Percentiles rank a stretch among this genome's conserved stretches.
Conservation (phyloP, 345 rosid genomes). For the Salix brachista region DNA sequence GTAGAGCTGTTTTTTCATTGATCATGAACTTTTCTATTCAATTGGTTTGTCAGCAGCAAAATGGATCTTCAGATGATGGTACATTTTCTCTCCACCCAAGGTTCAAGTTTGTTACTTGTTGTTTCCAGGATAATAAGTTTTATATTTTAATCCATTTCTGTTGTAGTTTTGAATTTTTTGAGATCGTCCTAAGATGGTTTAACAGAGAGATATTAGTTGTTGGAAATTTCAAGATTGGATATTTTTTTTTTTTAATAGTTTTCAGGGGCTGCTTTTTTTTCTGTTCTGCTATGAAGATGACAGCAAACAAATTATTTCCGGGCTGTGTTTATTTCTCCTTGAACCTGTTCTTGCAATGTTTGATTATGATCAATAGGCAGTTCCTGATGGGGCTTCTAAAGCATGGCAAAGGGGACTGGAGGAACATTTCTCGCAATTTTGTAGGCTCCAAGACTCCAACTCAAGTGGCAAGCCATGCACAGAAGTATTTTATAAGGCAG, state of each 20-base stretch:
- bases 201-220: neutral
- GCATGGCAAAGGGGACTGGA: constrained; percentile 98
- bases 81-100: neutral
- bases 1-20: neutral
- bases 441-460: constrained; percentile 89
- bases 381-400: constrained; percentile 76
- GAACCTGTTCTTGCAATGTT: constrained; percentile 5
- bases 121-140: neutral
- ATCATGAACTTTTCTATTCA: neutral
- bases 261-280: neutral
- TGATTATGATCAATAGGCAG: constrained; percentile 41
- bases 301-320: neutral
- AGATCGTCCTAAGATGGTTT: neutral
- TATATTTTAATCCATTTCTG: neutral
- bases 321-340: neutral
- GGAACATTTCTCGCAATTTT: constrained; percentile 80
- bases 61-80: neutral
- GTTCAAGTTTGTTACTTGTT: neutral
- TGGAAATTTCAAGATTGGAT: neutral
- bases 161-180: neutral
- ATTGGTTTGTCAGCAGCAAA: neutral
- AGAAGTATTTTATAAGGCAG: constrained; percentile 86
- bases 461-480: constrained; percentile 99
- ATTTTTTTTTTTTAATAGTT: neutral
- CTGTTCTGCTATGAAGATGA: neutral